Conservation (phyloP, 2,329 filamentous ascomycete genomes). For the Ceratocystis eucalypticola region DNA sequence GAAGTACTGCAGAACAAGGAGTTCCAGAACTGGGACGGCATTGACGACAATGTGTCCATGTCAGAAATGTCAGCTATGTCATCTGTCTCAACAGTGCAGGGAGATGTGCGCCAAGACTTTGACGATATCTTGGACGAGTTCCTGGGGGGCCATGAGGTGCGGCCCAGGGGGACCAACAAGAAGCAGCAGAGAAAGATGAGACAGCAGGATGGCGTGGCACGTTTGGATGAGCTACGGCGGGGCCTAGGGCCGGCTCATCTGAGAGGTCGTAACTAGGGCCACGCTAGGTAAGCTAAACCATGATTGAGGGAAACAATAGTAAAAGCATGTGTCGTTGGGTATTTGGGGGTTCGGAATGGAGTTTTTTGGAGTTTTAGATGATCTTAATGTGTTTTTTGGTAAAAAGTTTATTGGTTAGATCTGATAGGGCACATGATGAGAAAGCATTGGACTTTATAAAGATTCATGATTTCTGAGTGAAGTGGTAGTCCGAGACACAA, state of each 20-base stretch:
- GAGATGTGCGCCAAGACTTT: constrained; percentile 63
- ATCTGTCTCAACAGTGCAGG: constrained; percentile 51
- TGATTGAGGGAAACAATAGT: background rate
- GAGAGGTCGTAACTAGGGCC: constrained; percentile 21
- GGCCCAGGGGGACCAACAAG: constrained; percentile 48
- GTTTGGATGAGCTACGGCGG: constrained; percentile 78
- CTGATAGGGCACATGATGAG: too few relatives aligned
- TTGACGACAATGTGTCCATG: constrained; percentile 34
- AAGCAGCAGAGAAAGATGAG: constrained; percentile 74
- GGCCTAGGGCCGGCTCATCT: constrained; percentile 66
- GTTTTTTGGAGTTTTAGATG: background rate
- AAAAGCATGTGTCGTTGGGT: constrained; percentile 2
- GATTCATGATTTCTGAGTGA: too few relatives aligned
- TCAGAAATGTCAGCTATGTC: constrained; percentile 48
- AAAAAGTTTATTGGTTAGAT: too few relatives aligned
- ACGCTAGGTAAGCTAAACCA: background rate
- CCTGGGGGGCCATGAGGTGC: constrained; percentile 40
- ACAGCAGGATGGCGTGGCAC: constrained; percentile 66
- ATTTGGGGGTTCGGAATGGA: background rate
- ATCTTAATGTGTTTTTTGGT: background rate
- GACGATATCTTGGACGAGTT: constrained; percentile 90
- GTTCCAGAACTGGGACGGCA: constrained; percentile 35
- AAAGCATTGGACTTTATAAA: too few relatives aligned
- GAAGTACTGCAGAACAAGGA: constrained; percentile 70
- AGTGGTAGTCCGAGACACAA: too few relatives aligned